Base-by-base conservation (phyloP, 352 stramenopile genomes). In the Phytophthora cactorum region DNA sequence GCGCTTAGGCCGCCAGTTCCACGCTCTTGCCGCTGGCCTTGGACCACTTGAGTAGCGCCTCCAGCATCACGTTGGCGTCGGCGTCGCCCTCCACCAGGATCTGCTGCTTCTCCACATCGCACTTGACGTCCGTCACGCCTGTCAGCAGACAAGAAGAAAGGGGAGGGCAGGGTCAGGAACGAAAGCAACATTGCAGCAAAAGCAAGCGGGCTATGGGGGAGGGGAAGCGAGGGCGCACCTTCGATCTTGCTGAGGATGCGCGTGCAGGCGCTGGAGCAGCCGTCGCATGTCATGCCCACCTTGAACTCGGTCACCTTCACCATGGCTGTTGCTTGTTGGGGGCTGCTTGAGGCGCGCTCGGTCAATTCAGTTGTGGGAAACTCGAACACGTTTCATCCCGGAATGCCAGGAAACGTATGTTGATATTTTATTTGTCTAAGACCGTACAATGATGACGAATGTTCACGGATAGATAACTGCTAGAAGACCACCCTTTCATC, bases 221-320 rank as follows among this genome's bases (percentile, higher is more conserved):
- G 28, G 28, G 10, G 12, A 36, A 15, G 12, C n/a, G 25, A 10
- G 8, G 14, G 76, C 74, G 66, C 66, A 93, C 86, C 89, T 57
- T 91, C 81, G 63, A 96, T 94, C 83, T 96, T 96, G 70, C 43
- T 90, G 51, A 97, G 86, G 68, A 97, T 97, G 72, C 89, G 88
- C 63, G 88, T 94, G 82, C 88, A 90, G 66, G 90, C 89, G 72
- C 77, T 91, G 56, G 87, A 95, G 85, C 89, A 97, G 77, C 88
- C 90, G 32, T 94, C 88, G 82, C 90, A 97, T 41, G 86, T 94
- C 89, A 96, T 96, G 70, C 88, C 86, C 59, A 96, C 89, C 77
- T 93, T 95, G 79, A 96, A 97, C 58, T 94, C 86, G n/a, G 83
- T 92, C 59, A 84, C 77, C 45, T 84, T 84, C 29, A 75, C 46